These are phyloP conservation scores for Suhomyces sp. DNA, from an alignment of 805 yeast species.

Conservation along the genomic window DNA sequence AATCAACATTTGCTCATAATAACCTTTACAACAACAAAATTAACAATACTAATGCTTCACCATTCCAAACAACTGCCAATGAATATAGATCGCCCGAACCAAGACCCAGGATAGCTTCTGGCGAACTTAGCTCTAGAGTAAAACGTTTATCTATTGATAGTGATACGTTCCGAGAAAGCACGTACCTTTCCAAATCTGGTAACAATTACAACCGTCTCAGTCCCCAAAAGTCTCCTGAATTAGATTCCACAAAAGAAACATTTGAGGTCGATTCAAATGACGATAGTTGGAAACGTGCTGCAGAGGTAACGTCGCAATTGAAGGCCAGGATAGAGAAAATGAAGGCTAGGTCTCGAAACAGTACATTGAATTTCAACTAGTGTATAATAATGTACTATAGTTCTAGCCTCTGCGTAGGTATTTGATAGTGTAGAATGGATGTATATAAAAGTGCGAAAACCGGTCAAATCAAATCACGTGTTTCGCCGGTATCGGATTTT, in stretches of 20 bases:
- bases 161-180: slow-evolving; percentile 11
- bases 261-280: slow-evolving; percentile 47
- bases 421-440: neutral
- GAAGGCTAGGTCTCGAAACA: slow-evolving; percentile 57
- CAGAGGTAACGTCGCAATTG: slow-evolving; percentile 82
- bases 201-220: slow-evolving; percentile 22
- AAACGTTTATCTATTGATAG: slow-evolving; percentile 32
- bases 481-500: slow-evolving; percentile 4
- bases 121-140: slow-evolving; percentile 43
- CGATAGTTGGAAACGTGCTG: slow-evolving; percentile 86
- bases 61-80: slow-evolving; percentile 10
- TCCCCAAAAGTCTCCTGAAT: slow-evolving; percentile 20
- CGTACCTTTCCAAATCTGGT: slow-evolving; percentile 12
- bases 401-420: too few species aligned
- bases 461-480: too few species aligned
- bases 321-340: slow-evolving; percentile 86
- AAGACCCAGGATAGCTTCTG: slow-evolving; percentile 25
- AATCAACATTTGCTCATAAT: slow-evolving; percentile 1
- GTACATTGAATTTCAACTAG: slow-evolving; percentile 8
- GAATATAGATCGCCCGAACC: slow-evolving; percentile 11
- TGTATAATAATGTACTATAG: slow-evolving; percentile 1
- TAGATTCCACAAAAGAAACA: slow-evolving; percentile 16
- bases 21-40: slow-evolving; percentile 8
- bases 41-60: slow-evolving; percentile 1
- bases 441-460: too few species aligned